phyloP scores from a whole-genome alignment of 139 green algal genomes.

The Chloropicon primus region DNA sequence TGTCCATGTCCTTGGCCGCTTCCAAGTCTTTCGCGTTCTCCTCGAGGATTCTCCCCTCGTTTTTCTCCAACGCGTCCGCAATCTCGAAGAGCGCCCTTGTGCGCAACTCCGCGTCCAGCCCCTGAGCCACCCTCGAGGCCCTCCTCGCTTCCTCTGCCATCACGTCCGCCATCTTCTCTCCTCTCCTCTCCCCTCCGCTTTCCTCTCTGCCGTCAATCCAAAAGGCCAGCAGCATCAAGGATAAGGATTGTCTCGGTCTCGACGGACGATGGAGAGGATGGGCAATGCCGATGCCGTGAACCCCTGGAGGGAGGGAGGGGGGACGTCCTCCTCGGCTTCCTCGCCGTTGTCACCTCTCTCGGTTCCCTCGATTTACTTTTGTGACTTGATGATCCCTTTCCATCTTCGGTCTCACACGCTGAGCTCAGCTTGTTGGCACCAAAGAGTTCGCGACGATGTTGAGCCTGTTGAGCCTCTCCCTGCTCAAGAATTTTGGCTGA shows the following conservation, averaged over 20 bases:
- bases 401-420: not conserved
- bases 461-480: not conserved
- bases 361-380: too few species aligned
- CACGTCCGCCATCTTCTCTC: conserved; percentile 1
- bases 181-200: not conserved
- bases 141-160: not conserved
- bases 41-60: conserved; percentile 41
- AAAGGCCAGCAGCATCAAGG: too few species aligned
- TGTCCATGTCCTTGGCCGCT: conserved; percentile 15
- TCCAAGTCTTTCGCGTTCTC: conserved; percentile 72
- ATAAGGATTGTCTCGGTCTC: too few species aligned
- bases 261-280: too few species aligned
- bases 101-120: not conserved
- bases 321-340: too few species aligned
- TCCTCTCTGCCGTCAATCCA: not conserved
- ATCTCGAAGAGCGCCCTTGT: not conserved
- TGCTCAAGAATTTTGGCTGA: not conserved
- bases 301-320: too few species aligned
- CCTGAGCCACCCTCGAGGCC: not conserved
- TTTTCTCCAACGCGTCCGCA: not conserved
- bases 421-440: not conserved
- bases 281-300: too few species aligned
- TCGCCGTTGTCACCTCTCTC: too few species aligned
- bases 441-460: not conserved
- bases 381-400: not conserved